Evolutionary conservation across 495 filamentous ascomycete species (phyloP).

Genomic region (Daldinia vernicosa): DNA sequence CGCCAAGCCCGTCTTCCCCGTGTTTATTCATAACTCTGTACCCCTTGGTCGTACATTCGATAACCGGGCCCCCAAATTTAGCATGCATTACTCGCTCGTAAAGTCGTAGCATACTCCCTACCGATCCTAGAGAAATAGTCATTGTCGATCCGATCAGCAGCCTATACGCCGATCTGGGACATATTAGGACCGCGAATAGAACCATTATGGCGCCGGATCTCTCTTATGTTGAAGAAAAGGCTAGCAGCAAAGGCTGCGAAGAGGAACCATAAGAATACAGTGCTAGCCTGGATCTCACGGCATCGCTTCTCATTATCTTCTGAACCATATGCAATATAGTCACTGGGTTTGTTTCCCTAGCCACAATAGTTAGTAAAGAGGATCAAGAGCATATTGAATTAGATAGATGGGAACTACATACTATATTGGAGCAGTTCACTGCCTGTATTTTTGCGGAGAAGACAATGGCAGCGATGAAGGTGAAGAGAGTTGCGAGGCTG

Average conservation of each 20-base stretch:
- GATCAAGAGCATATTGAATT: not conserved
- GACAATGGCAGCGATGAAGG: constrained; percentile 56
- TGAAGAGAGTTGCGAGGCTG: constrained; percentile 53
- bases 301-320: constrained; percentile 55
- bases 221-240: constrained; percentile 47
- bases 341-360: constrained; percentile 38
- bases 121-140: not conserved
- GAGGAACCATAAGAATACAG: constrained; percentile 61
- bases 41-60: constrained; percentile 18
- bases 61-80: constrained; percentile 1
- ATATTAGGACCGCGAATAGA: constrained; percentile 55
- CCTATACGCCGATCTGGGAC: constrained; percentile 58
- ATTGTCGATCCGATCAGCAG: constrained; percentile 23
- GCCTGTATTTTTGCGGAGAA: constrained; percentile 57
- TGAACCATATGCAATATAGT: constrained; percentile 60
- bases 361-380: constrained; percentile 12
- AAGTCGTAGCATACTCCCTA: constrained; percentile 21
- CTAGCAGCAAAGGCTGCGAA: constrained; percentile 50
- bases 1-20: constrained; percentile 17
- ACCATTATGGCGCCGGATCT: constrained; percentile 53
- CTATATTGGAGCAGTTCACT: constrained; percentile 52
- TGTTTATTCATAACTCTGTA: not conserved
- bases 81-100: constrained; percentile 14
- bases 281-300: constrained; percentile 59
- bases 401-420: constrained; percentile 13